Evolutionary conservation across 106 monocot genomes (phyloP).

Genomic region (Dioscorea dumetorum): DNA sequence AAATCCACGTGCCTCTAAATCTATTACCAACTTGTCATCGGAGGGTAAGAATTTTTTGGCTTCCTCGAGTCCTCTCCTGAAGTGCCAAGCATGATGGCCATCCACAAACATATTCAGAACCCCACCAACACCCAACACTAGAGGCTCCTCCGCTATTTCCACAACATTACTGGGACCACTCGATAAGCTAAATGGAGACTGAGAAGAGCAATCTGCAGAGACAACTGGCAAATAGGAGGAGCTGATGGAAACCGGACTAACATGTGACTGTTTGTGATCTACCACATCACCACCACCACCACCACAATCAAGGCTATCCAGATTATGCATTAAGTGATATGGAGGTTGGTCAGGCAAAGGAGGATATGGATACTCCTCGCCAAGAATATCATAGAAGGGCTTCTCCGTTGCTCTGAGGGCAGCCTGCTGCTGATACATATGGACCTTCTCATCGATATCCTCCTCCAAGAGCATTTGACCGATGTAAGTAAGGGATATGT

Average conservation of each 20-base stretch:
- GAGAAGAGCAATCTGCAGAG: conserved; percentile 7
- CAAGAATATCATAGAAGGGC: conserved; percentile 47
- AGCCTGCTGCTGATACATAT: conserved; percentile 6
- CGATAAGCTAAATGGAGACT: conserved; percentile 13
- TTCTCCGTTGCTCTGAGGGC: conserved; percentile 44
- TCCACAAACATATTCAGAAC: conserved; percentile 8
- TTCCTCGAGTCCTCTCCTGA: conserved; percentile 53
- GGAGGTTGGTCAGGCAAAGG: conserved; percentile 25
- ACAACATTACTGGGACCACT: not conserved
- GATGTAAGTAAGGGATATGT: conserved; percentile 42
- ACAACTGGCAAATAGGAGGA: conserved; percentile 12
- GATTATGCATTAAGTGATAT: not conserved
- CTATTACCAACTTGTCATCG: conserved; percentile 12
- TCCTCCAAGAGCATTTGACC: conserved; percentile 61
- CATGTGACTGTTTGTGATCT: conserved; percentile 3
- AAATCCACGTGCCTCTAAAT: conserved; percentile 6
- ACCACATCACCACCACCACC: not conserved
- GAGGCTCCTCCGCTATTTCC: not conserved
- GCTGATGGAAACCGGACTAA: conserved; percentile 7
- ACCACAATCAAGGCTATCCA: conserved; percentile 34
- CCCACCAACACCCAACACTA: too few relatives aligned
- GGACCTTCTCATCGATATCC: conserved; percentile 44
- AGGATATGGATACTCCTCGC: conserved; percentile 15
- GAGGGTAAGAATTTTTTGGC: conserved; percentile 46
- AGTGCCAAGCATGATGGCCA: not conserved